Evolutionary conservation across 768 basidiomycete species (phyloP).

Genomic region (Hericium alpestre): DNA sequence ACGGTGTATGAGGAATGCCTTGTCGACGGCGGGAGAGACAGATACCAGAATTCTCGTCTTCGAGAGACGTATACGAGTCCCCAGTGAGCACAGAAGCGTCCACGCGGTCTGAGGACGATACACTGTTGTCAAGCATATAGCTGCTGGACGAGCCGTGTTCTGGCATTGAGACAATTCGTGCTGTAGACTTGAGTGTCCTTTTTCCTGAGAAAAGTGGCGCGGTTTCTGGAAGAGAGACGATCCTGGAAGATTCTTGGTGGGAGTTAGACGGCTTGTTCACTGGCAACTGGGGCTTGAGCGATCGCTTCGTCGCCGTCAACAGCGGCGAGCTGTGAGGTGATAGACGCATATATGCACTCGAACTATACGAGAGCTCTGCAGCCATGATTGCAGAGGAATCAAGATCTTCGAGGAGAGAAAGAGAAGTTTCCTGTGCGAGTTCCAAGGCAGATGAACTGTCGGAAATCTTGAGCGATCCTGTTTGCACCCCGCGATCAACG

Average conservation of each 20-base stretch:
- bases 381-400: neutral
- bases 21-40: neutral
- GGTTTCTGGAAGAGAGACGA: conserved; percentile 13
- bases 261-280: conserved; percentile 5
- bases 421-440: neutral
- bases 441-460: neutral
- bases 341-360: conserved; percentile 10
- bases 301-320: neutral
- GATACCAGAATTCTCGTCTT: conserved; percentile 13
- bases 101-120: conserved; percentile 9
- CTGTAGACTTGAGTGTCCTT: neutral
- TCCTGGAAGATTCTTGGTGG: conserved; percentile 2
- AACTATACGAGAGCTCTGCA: neutral
- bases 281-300: conserved; percentile 10
- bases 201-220: neutral
- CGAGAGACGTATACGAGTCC: conserved; percentile 10
- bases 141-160: conserved; percentile 2
- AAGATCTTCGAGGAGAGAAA: neutral
- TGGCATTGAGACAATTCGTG: conserved; percentile 13
- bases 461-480: conserved; percentile 1
- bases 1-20: conserved; percentile 4
- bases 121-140: conserved; percentile 6
- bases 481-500: conserved; percentile 13
- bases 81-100: conserved; percentile 11
- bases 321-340: neutral